Evolutionary conservation across 495 filamentous ascomycete genomes (phyloP).

Genomic region (Thermochaetoides thermophila): DNA sequence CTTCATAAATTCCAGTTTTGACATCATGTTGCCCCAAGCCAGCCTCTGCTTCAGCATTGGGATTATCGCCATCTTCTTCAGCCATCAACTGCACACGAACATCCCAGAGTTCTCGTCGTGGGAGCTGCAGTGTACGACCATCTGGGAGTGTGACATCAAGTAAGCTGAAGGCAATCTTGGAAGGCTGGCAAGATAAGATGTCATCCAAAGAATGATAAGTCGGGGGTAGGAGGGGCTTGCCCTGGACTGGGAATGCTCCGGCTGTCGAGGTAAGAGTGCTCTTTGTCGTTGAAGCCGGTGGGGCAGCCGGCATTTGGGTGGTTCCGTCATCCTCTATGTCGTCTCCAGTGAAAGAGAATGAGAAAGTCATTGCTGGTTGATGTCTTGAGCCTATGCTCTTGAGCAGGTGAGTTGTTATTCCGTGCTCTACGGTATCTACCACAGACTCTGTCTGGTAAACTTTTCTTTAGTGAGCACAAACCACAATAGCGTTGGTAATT

Average conservation of each 20-base stretch:
- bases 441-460: too few species aligned
- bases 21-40: constrained; percentile 72
- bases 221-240: constrained; percentile 34
- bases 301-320: background rate
- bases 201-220: constrained; percentile 25
- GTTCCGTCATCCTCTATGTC: constrained; percentile 53
- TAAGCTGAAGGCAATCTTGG: constrained; percentile 59
- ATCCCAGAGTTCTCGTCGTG: constrained; percentile 83
- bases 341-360: constrained; percentile 70
- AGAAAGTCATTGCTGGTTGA: constrained; percentile 32
- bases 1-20: constrained; percentile 83
- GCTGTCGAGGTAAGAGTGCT: constrained; percentile 14
- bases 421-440: too few species aligned
- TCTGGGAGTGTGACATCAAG: constrained; percentile 39
- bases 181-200: constrained; percentile 57
- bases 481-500: too few species aligned
- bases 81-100: constrained; percentile 88
- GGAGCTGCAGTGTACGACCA: constrained; percentile 38
- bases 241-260: constrained; percentile 34
- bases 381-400: background rate
- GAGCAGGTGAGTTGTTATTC: too few species aligned
- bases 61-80: constrained; percentile 41
- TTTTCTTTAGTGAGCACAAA: too few species aligned
- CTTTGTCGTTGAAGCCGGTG: constrained; percentile 5
- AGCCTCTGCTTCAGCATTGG: constrained; percentile 19